Base-by-base conservation (phyloP, 2,329 filamentous ascomycete genomes). In the Biscogniauxia mediterranea region DNA sequence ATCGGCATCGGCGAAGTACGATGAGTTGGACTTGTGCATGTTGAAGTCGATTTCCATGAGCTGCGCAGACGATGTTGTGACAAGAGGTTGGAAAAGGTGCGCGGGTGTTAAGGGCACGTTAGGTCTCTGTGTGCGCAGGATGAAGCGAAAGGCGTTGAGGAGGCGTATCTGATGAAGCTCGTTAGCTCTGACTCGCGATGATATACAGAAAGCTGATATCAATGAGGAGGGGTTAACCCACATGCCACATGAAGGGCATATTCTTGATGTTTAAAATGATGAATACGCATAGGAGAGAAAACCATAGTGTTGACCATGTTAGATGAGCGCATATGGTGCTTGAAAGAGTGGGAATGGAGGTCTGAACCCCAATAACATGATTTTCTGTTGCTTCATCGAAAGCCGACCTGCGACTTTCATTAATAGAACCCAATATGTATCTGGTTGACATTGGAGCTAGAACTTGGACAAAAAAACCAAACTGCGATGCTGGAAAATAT, bases 31-130 rank as follows among this genome's bases (percentile, higher is more conserved):
- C 71, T 91, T 91, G 77, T 91, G 88, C 60, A 89, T 70, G 75
- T 91, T 91, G 78, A 90, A 90, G 73, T 91, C 89, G 67, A 82
- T 88, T 74, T 91, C 88, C 64, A 85, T 77, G 51, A 88, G 75
- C 0, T 86, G 83, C 11, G 87, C 83, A 67, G 83, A 82, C 0
- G 85, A 85, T 25, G 80, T 79, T n/a, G 86, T 85, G 53, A 88
- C 84, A 26, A 86, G 74, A 20, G 88, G 84, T 32, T 83, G 80
- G 74, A 91, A 91, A 56, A 91, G 80, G n/a, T 70, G 49, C 85
- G 82, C 76, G 0, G 82, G 78, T 55, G 74, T 75, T 38, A 77
- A 76, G 28, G 76, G 75, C 58, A 71, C 72, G 57, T 74, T 74
- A 76, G 81, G 66, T 65, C 72, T 67, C 75, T 74, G 68, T 75